These are phyloP conservation scores for Monosporozyma aerobia DNA, from an alignment of 805 yeast genomes.

Conservation along the genomic window DNA sequence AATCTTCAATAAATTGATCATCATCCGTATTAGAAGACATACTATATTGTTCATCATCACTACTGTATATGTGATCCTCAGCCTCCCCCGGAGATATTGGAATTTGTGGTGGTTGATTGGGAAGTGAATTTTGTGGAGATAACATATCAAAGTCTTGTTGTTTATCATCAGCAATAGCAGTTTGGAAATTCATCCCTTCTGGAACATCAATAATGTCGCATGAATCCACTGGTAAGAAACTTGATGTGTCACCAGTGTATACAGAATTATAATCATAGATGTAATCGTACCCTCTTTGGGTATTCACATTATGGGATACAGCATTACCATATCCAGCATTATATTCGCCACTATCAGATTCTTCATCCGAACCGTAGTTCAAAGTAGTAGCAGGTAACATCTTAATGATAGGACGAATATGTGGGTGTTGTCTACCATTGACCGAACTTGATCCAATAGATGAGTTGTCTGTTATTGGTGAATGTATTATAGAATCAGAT, in stretches of 20 bases:
- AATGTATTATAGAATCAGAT: constrained; percentile 18
- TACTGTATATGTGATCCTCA: background rate
- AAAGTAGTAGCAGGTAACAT: constrained; percentile 79
- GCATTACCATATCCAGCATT: constrained; percentile 36
- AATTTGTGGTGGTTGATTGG: constrained; percentile 1
- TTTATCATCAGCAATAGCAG: constrained; percentile 24
- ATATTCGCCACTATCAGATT: constrained; percentile 32
- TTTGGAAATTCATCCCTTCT: constrained; percentile 26
- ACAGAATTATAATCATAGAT: constrained; percentile 76
- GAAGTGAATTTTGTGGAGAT: background rate
- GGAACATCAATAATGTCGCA: constrained; percentile 31
- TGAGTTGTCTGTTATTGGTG: constrained; percentile 21
- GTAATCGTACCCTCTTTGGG: constrained; percentile 67
- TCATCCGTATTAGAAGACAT: constrained; percentile 13
- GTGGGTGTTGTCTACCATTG: constrained; percentile 4
- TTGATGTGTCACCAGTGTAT: constrained; percentile 43
- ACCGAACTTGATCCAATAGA: constrained; percentile 16
- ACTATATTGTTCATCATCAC: constrained; percentile 9
- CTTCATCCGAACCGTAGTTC: constrained; percentile 64
- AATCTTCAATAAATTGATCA: constrained; percentile 20
- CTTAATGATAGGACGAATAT: constrained; percentile 51
- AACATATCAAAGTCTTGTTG: constrained; percentile 1
- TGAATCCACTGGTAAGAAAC: constrained; percentile 27
- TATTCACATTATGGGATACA: constrained; percentile 62
- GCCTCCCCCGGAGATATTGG: background rate